Percentiles rank a stretch among this genome's conserved stretches.
phyloP scores from a whole-genome alignment of 306 rosid genomes.

The Malus asiatica region DNA sequence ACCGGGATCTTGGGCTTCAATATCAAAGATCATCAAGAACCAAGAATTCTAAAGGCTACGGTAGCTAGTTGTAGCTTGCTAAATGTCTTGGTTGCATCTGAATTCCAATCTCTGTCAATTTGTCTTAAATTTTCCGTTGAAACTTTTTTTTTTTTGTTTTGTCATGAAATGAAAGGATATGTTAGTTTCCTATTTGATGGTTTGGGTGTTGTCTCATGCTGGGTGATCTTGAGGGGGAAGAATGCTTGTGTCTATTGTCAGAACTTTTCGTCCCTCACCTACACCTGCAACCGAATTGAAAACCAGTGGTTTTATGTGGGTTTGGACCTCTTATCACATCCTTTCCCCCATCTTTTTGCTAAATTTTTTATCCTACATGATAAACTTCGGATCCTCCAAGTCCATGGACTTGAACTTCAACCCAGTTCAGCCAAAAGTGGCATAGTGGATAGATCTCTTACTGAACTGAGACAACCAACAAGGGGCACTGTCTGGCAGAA shows the following conservation, averaged over 20 bases:
- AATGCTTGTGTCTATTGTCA: neutral
- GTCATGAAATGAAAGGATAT: neutral
- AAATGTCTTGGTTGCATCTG: neutral
- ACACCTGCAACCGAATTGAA: neutral
- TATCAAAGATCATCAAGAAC: neutral
- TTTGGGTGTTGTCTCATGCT: neutral
- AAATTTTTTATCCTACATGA: neutral
- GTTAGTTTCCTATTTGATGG: no score
- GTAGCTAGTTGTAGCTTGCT: neutral
- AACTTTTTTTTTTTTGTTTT: neutral
- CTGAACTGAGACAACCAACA: neutral
- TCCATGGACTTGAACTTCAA: neutral
- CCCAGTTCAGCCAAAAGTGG: neutral
- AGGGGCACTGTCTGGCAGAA: neutral
- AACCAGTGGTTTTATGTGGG: neutral
- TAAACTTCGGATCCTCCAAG: neutral
- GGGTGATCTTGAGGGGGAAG: neutral
- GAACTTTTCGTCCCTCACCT: neutral
- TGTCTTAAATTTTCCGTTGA: neutral
- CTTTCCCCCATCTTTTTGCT: neutral
- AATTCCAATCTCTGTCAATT: neutral
- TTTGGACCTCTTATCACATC: neutral
- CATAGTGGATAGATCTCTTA: neutral
- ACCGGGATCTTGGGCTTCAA: neutral
- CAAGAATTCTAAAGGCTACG: neutral